These are phyloP conservation scores for Mortierella polycephala DNA, from an alignment of 371 early-diverging fungal species.

Conservation along the genomic window DNA sequence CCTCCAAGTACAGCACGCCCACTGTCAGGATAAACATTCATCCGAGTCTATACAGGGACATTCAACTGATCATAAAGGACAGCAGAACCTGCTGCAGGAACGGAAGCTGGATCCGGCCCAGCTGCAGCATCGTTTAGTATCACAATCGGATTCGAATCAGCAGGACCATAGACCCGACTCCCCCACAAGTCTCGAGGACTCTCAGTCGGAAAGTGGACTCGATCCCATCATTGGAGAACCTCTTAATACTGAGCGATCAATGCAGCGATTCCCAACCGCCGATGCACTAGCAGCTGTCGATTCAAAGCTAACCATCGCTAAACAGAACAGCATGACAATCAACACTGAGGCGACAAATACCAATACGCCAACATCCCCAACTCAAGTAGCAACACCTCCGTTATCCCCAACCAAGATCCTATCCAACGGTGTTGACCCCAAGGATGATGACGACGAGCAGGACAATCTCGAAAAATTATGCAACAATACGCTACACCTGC, in stretches of 20 bases:
- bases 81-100: constrained; percentile 1
- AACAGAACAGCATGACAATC: constrained; percentile 11
- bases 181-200: constrained; percentile 50
- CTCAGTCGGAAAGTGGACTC: constrained; percentile 41
- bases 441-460: background rate
- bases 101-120: background rate
- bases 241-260: constrained; percentile 10
- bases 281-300: background rate
- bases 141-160: constrained; percentile 2
- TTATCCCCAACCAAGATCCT: constrained; percentile 29
- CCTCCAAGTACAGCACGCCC: too few relatives aligned
- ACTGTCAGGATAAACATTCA: too few relatives aligned
- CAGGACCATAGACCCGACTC: constrained; percentile 37
- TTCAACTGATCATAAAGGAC: background rate
- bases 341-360: constrained; percentile 10
- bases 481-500: too few relatives aligned
- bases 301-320: constrained; percentile 12
- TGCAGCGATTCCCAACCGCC: constrained; percentile 9
- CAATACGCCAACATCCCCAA: constrained; percentile 22
- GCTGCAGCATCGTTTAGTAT: background rate
- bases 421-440: background rate
- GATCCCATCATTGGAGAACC: constrained; percentile 23
- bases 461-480: background rate
- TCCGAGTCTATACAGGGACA: too few relatives aligned
- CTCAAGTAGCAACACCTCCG: constrained; percentile 51